phyloP scores from a whole-genome alignment of 2,329 filamentous ascomycete genomes.

The Colletotrichum falcatum region DNA sequence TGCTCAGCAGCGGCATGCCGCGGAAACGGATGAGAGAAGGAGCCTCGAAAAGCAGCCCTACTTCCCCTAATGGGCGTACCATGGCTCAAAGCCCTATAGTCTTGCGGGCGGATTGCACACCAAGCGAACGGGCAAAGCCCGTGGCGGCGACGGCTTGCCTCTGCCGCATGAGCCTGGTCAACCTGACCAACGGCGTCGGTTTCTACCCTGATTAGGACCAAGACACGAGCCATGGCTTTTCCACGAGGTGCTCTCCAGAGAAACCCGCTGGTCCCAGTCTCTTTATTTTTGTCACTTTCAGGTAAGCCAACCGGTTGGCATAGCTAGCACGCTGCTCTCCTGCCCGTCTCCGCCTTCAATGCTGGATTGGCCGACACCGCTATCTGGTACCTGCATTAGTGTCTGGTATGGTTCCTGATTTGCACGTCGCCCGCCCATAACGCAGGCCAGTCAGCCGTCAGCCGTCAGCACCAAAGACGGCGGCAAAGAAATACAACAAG shows the following conservation, averaged over 20 bases:
- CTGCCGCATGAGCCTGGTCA: conserved; percentile 20
- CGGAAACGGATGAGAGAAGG: not conserved
- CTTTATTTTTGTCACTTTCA: conserved; percentile 28
- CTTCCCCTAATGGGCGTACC: not conserved
- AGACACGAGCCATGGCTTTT: conserved; percentile 22
- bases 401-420: conserved; percentile 2
- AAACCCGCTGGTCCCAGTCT: conserved; percentile 13
- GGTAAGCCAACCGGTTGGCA: not conserved
- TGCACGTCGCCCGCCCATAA: conserved; percentile 15
- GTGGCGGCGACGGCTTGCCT: conserved; percentile 28
- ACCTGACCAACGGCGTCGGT: conserved; percentile 3
- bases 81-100: conserved; percentile 27
- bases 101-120: conserved; percentile 28
- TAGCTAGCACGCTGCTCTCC: conserved; percentile 11
- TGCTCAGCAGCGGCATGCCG: not conserved
- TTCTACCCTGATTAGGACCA: conserved; percentile 2
- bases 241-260: conserved; percentile 18
- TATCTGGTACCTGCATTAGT: conserved; percentile 38
- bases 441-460: conserved; percentile 35
- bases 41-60: conserved; percentile 21
- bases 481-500: not conserved
- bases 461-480: conserved; percentile 1
- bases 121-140: conserved; percentile 26
- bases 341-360: conserved; percentile 11
- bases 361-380: conserved; percentile 9